Conservation (phyloP, 1,139 yeast species). For the Saccharomyces hybrid region DNA sequence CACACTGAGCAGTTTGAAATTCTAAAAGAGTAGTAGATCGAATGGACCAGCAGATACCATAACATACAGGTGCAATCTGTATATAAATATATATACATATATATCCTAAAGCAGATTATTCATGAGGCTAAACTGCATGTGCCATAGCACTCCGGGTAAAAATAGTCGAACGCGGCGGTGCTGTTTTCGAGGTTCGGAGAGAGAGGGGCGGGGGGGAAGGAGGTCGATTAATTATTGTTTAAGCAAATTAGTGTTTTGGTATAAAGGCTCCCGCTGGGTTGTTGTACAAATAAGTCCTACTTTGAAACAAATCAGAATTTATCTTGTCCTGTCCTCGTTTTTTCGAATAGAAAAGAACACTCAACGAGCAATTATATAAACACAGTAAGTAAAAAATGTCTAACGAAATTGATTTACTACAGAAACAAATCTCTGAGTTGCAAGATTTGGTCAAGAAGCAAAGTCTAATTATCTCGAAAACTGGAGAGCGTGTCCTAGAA, state of each 20-base stretch:
- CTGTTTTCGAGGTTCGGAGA: neutral
- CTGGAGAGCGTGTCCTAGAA: slow-evolving; percentile 71
- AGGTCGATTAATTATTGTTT: neutral
- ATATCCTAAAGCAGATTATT: neutral
- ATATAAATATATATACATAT: neutral
- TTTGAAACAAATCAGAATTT: no score
- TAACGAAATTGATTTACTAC: slow-evolving; percentile 33
- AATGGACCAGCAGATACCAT: neutral
- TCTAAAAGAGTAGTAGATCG: neutral
- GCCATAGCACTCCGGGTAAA: neutral
- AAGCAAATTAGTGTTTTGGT: neutral
- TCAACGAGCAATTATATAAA: neutral
- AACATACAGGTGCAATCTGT: neutral
- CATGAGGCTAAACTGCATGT: no score
- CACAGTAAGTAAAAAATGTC: slow-evolving; percentile 11
- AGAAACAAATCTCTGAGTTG: slow-evolving; percentile 42
- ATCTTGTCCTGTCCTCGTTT: no score
- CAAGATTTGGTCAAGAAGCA: slow-evolving; percentile 45
- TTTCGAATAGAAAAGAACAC: no score
- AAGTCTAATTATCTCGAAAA: slow-evolving; percentile 42
- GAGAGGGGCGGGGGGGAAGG: neutral
- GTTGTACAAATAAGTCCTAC: neutral
- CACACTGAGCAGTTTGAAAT: slow-evolving; percentile 22
- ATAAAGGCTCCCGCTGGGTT: neutral
- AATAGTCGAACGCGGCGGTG: neutral